Evolutionary conservation across 1,284 basidiomycete species (phyloP).

Genomic region (Tilletia walkeri): DNA sequence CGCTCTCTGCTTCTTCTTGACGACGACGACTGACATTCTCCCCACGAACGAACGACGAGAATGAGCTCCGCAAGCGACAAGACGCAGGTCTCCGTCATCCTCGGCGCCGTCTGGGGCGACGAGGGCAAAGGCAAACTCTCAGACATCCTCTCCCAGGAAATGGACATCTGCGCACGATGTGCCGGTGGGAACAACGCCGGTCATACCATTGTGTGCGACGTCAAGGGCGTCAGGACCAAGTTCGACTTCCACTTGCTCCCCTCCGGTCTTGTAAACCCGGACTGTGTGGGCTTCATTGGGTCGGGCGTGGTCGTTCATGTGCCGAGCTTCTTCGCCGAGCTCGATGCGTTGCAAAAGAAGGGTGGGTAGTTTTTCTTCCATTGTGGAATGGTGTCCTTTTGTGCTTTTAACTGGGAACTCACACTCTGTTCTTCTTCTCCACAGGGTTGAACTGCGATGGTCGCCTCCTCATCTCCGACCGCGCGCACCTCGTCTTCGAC

Average conservation of each 20-base stretch:
- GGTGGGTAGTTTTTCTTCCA: constrained; percentile 60
- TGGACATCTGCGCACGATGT: constrained; percentile 91
- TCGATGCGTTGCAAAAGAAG: constrained; percentile 81
- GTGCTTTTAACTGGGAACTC: too few species aligned
- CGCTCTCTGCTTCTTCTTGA: too few species aligned
- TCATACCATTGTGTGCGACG: constrained; percentile 89
- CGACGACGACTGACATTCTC: too few species aligned
- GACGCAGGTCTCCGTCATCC: constrained; percentile 51
- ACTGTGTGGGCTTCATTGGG: constrained; percentile 83
- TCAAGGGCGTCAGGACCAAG: constrained; percentile 71
- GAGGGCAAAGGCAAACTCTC: constrained; percentile 56
- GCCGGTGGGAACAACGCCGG: constrained; percentile 98
- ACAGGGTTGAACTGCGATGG: constrained; percentile 71
- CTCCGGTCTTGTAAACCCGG: constrained; percentile 84
- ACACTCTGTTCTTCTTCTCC: too few species aligned
- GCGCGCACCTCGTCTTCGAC: constrained; percentile 94
- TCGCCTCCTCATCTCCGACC: constrained; percentile 88
- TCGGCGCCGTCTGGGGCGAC: constrained; percentile 55
- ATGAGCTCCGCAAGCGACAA: background rate
- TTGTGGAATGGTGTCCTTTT: too few species aligned
- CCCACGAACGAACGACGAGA: too few species aligned
- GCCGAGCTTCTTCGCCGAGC: constrained; percentile 90
- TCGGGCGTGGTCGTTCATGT: constrained; percentile 92
- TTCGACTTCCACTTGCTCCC: constrained; percentile 96
- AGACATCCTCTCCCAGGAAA: constrained; percentile 63